phyloP scores from a whole-genome alignment of 139 green algal genomes.

The Zygnema cylindricum region DNA sequence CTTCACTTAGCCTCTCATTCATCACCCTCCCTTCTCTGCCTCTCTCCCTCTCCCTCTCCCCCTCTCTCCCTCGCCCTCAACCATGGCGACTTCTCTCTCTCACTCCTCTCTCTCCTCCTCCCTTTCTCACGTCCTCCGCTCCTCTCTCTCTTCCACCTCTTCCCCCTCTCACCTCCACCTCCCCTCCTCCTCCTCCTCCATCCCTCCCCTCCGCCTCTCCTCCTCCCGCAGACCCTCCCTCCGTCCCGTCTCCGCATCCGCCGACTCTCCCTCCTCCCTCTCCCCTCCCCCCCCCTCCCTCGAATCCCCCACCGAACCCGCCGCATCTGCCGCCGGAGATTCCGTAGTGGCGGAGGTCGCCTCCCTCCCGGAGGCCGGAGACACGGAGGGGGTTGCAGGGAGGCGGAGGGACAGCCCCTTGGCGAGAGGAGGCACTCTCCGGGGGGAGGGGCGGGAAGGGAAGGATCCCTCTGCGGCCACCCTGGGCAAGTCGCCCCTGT shows the following conservation, averaged over 20 bases:
- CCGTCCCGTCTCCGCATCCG: too few relatives aligned
- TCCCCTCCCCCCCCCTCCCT: too few relatives aligned
- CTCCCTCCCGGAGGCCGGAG: conserved; percentile 28
- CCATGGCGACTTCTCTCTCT: neutral
- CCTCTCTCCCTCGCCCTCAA: neutral
- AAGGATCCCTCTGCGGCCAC: conserved; percentile 36
- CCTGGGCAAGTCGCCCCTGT: conserved; percentile 18
- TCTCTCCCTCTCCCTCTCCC: neutral
- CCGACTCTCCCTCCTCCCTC: too few relatives aligned
- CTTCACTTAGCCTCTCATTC: too few relatives aligned
- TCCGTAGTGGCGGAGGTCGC: conserved; percentile 53
- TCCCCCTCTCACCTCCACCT: neutral
- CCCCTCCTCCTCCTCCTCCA: neutral
- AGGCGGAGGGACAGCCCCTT: conserved; percentile 55
- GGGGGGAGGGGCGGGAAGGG: conserved; percentile 16
- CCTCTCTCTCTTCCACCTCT: neutral
- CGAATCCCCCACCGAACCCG: too few relatives aligned
- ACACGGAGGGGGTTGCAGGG: conserved; percentile 51
- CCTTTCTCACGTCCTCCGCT: neutral
- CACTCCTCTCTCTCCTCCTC: neutral
- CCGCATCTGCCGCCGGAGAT: conserved; percentile 25
- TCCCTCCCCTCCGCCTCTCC: neutral
- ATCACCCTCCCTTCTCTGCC: too few relatives aligned
- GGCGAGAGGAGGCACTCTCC: conserved; percentile 53
- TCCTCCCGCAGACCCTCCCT: neutral